Base-by-base conservation (phyloP, 345 rosid species). In the Arabis hirsuta region DNA sequence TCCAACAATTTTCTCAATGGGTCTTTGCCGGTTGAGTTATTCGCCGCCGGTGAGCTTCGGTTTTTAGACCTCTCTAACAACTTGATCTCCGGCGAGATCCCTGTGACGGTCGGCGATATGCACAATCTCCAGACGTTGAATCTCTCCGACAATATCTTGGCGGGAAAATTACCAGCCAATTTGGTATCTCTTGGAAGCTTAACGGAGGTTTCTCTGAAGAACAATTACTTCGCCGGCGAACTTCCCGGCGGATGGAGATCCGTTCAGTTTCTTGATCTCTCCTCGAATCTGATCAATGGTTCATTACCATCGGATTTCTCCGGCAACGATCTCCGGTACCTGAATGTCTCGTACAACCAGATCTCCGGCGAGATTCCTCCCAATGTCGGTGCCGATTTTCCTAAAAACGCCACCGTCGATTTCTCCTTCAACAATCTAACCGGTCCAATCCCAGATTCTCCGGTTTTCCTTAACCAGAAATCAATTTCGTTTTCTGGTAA, bases 1-100 rank as follows among this genome's bases (percentile, higher is more conserved):
- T 91, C 96, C 31, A 89, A 86, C 81, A 95, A 91, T 80, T 91
- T 84, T n/a, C 80, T 95, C 10, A 91, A 88, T 38, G 96, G 93
- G 47, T 83, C 97, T 22, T 77, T 95, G 45, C 87, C 97, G 1
- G 44, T 51, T 26, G 76, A 90, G 11, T 60, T 95, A 50, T 87
- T 90, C 79, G 72, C 80, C 48, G 79, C 93, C 26, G 45, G 82
- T 43, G 65, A 77, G 24, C 91, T 95, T 22, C 85, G 51, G 60
- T 72, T 76, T 82, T 87, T 95, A 34, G 93, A 95, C 73, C 62
- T 95, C 27, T 95, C 99, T 8, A 82, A 82, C 42, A 94, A 94
- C 82, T 83, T 84, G 13, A 67, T 94, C 72, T 82, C 91, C 76
- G 95, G 96, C 20, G 85, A 66, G 63, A 74, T 94, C 59, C 96